Evolutionary conservation across 768 basidiomycete genomes (phyloP).

Genomic region (Hortiboletus flavorubellus): DNA sequence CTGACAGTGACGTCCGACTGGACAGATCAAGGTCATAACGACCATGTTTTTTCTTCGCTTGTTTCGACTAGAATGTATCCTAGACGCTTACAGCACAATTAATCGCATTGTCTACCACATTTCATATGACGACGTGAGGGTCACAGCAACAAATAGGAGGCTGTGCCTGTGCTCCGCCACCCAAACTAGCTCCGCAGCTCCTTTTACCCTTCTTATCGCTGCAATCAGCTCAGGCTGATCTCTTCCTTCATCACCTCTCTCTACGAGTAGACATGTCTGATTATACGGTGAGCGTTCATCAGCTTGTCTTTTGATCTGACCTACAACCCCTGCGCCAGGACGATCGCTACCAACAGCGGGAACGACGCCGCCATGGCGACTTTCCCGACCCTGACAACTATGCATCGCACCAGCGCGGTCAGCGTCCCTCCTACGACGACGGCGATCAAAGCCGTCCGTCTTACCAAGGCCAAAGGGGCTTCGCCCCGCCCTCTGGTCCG

Average conservation of each 20-base stretch:
- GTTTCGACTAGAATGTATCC: background rate
- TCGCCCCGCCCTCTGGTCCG: slow-evolving; percentile 3
- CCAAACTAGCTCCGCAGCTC: no score
- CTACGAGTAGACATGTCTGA: slow-evolving; percentile 12
- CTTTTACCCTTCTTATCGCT: slow-evolving; percentile 4
- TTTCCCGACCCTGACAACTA: background rate
- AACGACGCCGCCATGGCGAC: slow-evolving; percentile 1
- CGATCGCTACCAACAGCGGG: slow-evolving; percentile 5
- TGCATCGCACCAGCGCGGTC: background rate
- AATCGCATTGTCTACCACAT: background rate
- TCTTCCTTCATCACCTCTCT: background rate
- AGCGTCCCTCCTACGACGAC: background rate
- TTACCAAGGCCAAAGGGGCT: background rate
- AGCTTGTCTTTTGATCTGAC: background rate
- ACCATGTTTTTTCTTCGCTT: background rate
- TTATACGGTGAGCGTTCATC: background rate
- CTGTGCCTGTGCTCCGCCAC: background rate
- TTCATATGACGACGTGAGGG: background rate
- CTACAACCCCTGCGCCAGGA: background rate
- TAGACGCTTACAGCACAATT: background rate
- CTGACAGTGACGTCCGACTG: background rate
- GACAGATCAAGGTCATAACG: background rate
- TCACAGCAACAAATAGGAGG: slow-evolving; percentile 1
- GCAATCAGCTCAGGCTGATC: background rate
- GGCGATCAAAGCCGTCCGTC: background rate